These are phyloP conservation scores for Lichtheimia corymbifera DNA, from an alignment of 371 early-diverging fungal species.

Conservation along the genomic window DNA sequence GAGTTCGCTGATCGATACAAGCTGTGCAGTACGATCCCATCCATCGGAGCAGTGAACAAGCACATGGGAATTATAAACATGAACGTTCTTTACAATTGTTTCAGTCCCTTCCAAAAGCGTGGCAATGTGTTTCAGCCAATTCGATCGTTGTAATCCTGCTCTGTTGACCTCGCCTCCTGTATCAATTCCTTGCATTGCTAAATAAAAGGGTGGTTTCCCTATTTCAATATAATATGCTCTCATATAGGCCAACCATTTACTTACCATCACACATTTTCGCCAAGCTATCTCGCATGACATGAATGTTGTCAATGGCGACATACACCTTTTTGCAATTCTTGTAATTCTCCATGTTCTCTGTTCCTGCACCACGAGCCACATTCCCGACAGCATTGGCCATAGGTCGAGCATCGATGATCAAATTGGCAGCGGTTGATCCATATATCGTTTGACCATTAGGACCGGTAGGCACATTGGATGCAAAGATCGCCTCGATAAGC, in stretches of 20 bases:
- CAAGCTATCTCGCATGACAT: conserved; percentile 92
- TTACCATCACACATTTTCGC: conserved; percentile 83
- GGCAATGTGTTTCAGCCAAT: conserved; percentile 89
- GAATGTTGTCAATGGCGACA: conserved; percentile 96
- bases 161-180: conserved; percentile 53
- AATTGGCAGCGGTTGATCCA: conserved; percentile 61
- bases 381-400: conserved; percentile 94
- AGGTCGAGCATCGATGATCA: conserved; percentile 95
- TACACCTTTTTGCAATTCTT: conserved; percentile 81
- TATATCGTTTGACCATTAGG: conserved; percentile 46
- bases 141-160: conserved; percentile 60
- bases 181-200: conserved; percentile 61
- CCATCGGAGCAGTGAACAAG: conserved; percentile 99
- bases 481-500: conserved; percentile 88
- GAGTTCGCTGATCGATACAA: conserved; percentile 84
- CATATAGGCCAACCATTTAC: not conserved
- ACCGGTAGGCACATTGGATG: conserved; percentile 51
- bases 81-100: conserved; percentile 82
- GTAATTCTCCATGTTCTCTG: conserved; percentile 93
- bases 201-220: not conserved
- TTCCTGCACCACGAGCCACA: conserved; percentile 93
- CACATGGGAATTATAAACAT: conserved; percentile 78
- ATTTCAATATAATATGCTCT: not conserved
- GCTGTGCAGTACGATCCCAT: conserved; percentile 97
- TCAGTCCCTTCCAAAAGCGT: conserved; percentile 80